phyloP scores from a whole-genome alignment of 495 filamentous ascomycete species.

The Aspergillus baeticus region DNA sequence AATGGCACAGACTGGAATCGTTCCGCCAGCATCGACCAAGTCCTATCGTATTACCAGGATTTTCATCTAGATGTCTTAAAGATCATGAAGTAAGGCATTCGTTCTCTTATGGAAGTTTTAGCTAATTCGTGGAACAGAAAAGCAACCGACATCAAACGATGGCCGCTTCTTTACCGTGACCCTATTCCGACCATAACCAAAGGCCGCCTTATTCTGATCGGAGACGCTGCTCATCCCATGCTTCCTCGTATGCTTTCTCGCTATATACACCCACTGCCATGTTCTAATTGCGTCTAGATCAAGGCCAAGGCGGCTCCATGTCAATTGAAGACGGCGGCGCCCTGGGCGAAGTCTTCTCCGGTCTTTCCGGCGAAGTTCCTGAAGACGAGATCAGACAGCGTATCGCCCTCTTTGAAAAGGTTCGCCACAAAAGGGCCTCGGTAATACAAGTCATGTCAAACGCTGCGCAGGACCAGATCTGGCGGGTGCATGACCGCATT shows the following conservation, averaged over 20 bases:
- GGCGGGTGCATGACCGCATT: neutral
- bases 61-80: conserved; percentile 1
- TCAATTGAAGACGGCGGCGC: conserved; percentile 43
- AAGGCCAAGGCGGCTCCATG: conserved; percentile 38
- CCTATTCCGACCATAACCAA: conserved; percentile 33
- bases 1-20: conserved; percentile 5
- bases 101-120: neutral
- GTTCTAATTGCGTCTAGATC: neutral
- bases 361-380: neutral
- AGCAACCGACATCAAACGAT: conserved; percentile 42
- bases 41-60: neutral
- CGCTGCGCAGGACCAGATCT: conserved; percentile 7
- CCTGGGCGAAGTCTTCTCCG: conserved; percentile 29
- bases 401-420: conserved; percentile 34
- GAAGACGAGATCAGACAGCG: conserved; percentile 20
- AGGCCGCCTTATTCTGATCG: conserved; percentile 41
- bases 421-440: conserved; percentile 34
- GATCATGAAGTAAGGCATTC: conserved; percentile 2
- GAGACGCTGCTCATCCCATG: conserved; percentile 52
- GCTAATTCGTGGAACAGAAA: conserved; percentile 13
- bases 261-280: neutral
- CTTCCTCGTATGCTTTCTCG: conserved; percentile 40
- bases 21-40: neutral
- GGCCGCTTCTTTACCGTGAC: conserved; percentile 40
- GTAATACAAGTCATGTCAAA: conserved; percentile 33